Percentiles rank a stretch among this genome's conserved stretches.
These are phyloP conservation scores for Lipomyces oligophaga DNA, from an alignment of 805 yeast species.

Conservation along the genomic window DNA sequence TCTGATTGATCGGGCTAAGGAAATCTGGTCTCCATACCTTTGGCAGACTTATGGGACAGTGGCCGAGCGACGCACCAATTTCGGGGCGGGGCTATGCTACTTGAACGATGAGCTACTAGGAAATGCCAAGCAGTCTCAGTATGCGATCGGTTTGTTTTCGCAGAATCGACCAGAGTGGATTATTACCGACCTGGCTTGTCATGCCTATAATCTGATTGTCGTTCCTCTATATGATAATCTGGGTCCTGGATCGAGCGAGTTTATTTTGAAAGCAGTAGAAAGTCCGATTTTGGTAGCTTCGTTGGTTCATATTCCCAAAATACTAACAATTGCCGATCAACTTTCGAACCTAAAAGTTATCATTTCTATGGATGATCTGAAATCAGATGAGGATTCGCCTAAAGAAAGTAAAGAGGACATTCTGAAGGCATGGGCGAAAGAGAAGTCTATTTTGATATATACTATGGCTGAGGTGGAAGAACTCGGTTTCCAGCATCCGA, in stretches of 20 bases:
- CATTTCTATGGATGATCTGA: conserved; percentile 51
- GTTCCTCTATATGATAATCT: conserved; percentile 56
- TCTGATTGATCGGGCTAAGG: conserved; percentile 37
- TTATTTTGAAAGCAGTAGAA: conserved; percentile 58
- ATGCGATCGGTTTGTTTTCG: conserved; percentile 54
- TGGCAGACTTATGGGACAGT: conserved; percentile 45
- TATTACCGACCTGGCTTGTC: conserved; percentile 64
- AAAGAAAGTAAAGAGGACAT: conserved; percentile 34
- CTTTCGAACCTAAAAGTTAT: conserved; percentile 48
- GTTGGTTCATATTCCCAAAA: conserved; percentile 46
- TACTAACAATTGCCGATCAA: conserved; percentile 46
- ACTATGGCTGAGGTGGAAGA: conserved; percentile 36
- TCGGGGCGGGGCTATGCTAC: conserved; percentile 56
- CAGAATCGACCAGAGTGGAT: conserved; percentile 66
- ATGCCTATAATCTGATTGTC: conserved; percentile 51
- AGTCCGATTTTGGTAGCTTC: conserved; percentile 59
- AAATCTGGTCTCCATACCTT: conserved; percentile 45
- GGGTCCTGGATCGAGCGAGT: conserved; percentile 58
- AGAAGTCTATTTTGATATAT: conserved; percentile 39
- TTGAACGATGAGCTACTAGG: conserved; percentile 34
- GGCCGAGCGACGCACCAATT: conserved; percentile 42
- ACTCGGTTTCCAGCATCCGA: conserved; percentile 47
- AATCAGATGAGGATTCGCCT: conserved; percentile 37
- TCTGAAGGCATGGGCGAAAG: conserved; percentile 33
- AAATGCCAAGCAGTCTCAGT: conserved; percentile 38